Evolutionary conservation across 78 protist species (phyloP), one percentile per base, ranked within the genome.

Genomic region (Isochrysis galbana): DNA sequence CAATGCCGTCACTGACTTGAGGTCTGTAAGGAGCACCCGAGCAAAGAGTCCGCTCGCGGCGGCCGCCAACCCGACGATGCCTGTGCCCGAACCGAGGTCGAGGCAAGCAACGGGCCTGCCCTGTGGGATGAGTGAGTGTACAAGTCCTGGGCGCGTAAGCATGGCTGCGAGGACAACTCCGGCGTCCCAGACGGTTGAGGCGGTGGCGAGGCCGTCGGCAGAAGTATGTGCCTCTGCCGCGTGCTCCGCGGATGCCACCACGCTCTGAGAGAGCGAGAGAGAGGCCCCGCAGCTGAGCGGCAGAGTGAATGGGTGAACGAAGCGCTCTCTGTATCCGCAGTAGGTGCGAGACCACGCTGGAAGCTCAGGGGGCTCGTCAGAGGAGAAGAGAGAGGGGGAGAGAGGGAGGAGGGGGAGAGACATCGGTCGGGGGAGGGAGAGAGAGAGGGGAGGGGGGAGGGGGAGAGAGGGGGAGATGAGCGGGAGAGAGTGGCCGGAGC

Each of bases 21-120:
- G 41, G 69, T 83, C 89, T 39, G 89, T 47, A 29, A 83, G 89
- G 42, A 83, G 72, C 22, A 83, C 89, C 5, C 32, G 54, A 0
- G 41, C 11, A 46, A 83, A 83, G 25, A 44, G 45, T 39, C 89
- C 89, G 69, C 70, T 83, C 70, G 69, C 89, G 10, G 89, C 89
- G 34, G 89, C 89, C 5, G 89, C 89, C 44, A 83, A 69, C 46
- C 89, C 89, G 11, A 83, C 89, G 17, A 83, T 47, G 44, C 89
- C 89, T 10, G 89, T 83, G 42, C 89, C 89, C 32, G 70, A 29
- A 69, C 89, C 89, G 29, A 83, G 61, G 89, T 83, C 89, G 45
- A 83, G 39, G 41, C 89, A 83, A 29, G 34, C 47, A 10, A 22
- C 84, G 29, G 7, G 7, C 29, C 34, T 14, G 29, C 44, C 46